These are phyloP conservation scores for Xylaria sp. DNA, from an alignment of 2,329 filamentous ascomycete genomes.

Conservation along the genomic window DNA sequence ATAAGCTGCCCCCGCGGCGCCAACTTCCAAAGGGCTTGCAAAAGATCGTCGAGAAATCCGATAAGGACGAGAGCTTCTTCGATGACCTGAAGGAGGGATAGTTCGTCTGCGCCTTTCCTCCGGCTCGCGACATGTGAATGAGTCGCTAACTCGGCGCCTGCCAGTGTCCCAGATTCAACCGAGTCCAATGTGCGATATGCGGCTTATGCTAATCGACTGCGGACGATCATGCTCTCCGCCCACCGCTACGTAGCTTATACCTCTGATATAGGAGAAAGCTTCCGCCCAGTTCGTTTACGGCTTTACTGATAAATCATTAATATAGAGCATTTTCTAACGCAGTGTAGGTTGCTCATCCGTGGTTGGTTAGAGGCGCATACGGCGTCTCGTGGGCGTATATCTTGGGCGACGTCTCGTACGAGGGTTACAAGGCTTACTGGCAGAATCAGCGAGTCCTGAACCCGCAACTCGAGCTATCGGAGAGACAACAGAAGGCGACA, in stretches of 20 bases:
- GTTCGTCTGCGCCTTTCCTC: conserved; percentile 61
- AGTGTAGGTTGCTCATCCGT: conserved; percentile 76
- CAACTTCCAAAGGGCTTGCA: conserved; percentile 68
- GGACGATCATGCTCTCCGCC: conserved; percentile 87
- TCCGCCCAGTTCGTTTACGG: conserved; percentile 70
- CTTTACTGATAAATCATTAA: too few relatives aligned
- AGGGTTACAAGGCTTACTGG: conserved; percentile 95
- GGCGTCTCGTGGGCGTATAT: conserved; percentile 94
- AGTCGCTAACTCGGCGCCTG: conserved; percentile 18
- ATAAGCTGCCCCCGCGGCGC: conserved; percentile 60
- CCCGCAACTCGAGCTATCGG: conserved; percentile 69
- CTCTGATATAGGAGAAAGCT: conserved; percentile 94
- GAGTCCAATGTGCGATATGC: conserved; percentile 90
- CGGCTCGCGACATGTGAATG: background rate
- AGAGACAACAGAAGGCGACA: conserved; percentile 60
- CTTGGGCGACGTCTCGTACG: conserved; percentile 87
- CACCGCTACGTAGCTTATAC: conserved; percentile 98
- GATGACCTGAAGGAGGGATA: conserved; percentile 82
- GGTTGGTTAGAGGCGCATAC: conserved; percentile 83
- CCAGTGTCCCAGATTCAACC: conserved; percentile 79
- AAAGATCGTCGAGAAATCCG: conserved; percentile 66
- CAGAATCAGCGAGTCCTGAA: conserved; percentile 82
- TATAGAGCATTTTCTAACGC: too few relatives aligned
- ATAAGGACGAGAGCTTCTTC: conserved; percentile 77
- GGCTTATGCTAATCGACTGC: conserved; percentile 85